Evolutionary conservation across 257 asterid species (phyloP), one percentile per base, ranked within the genome.

Genomic region (Petunia secreta): DNA sequence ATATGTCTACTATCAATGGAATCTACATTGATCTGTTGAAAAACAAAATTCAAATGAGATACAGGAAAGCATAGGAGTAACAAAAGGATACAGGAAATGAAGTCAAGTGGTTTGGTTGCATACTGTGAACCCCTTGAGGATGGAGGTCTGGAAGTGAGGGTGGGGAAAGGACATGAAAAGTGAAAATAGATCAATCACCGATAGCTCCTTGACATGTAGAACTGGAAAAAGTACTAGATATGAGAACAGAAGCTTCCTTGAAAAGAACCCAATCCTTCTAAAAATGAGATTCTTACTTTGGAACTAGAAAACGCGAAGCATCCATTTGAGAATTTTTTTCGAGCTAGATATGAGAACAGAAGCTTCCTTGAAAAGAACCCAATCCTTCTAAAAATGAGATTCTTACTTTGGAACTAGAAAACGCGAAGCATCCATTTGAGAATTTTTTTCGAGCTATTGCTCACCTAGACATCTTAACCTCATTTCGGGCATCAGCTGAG

Each of bases 51-150:
- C n/a, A 11, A 9, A 63, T 9, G 43, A 15, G 34, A 3, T 2
- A 34, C 15, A 60, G 25, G 67, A 6, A 6, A 3, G n/a, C n/a
- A 2, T 9, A 0, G 43, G 68, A 36, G 1, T 36, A 63, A 9
- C 3, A n/a, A 3, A 63, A 36, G 1, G n/a, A 9, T 63, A 63
- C 43, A 63, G 44, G 68, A 43, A 2, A 63, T 10, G 44, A 63
- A 36, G 43, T 36, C 36, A 2, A 36, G 43, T 63, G 36, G n/a
- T 63, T 63, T 36, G 15, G n/a, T 36, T 36, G 68, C 43, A 9
- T 63, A 34, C 36, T 63, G 68, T 63, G 68, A 41, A 63, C n/a
- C 43, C n/a, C 8, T 36, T 63, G 68, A 63, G 67, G 68, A 63
- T 63, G 68, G 68, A 63, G n/a, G n/a, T 10, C 43, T 63, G 9